Conservation (phyloP, 768 basidiomycete genomes). For the Ramaria sp. region DNA sequence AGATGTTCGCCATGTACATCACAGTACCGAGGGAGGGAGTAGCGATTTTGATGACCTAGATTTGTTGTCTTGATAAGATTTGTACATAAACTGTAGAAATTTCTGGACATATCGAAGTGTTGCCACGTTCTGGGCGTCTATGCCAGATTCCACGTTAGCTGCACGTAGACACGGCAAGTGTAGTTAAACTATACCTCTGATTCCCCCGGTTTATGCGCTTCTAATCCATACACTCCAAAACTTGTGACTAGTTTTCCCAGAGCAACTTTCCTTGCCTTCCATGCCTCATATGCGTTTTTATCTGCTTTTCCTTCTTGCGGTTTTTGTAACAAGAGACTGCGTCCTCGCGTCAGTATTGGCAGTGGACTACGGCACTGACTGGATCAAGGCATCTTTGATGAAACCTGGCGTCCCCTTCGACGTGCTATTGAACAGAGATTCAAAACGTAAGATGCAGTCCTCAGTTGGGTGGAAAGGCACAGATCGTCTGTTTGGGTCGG, state of each 20-base stretch:
- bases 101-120: background rate
- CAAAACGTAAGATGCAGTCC: slow-evolving; percentile 89
- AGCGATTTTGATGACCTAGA: slow-evolving; percentile 2
- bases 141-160: background rate
- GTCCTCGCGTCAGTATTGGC: slow-evolving; percentile 75
- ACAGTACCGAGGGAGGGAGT: background rate
- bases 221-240: background rate
- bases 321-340: slow-evolving; percentile 13
- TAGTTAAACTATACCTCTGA: background rate
- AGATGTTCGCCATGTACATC: background rate
- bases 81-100: background rate
- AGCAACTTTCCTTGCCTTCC: background rate
- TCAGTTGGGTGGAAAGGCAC: slow-evolving; percentile 87
- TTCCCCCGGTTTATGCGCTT: slow-evolving; percentile 1
- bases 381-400: slow-evolving; percentile 93
- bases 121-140: background rate
- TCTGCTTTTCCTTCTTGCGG: background rate
- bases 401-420: slow-evolving; percentile 94
- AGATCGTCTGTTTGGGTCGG: slow-evolving; percentile 81
- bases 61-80: background rate
- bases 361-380: slow-evolving; percentile 97
- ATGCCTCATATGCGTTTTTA: background rate
- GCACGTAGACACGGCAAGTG: slow-evolving; percentile 5
- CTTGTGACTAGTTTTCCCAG: background rate
- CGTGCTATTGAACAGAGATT: slow-evolving; percentile 92